These are phyloP conservation scores for Rhodomyrtus tomentosa DNA, from an alignment of 345 rosid species.

Conservation along the genomic window DNA sequence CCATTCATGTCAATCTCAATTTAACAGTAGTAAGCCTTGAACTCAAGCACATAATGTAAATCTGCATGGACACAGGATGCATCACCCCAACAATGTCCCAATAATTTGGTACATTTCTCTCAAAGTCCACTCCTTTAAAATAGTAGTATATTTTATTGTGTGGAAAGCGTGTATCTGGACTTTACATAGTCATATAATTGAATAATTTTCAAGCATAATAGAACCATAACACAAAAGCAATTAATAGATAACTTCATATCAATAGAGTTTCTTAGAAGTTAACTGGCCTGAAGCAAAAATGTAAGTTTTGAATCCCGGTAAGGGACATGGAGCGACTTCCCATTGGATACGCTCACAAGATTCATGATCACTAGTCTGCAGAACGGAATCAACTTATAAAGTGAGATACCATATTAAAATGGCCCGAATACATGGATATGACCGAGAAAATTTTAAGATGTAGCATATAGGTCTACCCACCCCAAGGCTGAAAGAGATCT, in stretches of 20 bases:
- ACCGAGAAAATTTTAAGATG: neutral
- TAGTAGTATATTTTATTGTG: neutral
- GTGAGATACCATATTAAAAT: neutral
- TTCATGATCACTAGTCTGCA: conserved; percentile 97
- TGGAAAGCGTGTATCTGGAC: neutral
- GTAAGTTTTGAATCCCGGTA: conserved; percentile 98
- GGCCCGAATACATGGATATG: neutral
- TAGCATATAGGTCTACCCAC: conserved; percentile 16
- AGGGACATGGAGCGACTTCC: conserved; percentile 94
- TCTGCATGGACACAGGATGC: neutral
- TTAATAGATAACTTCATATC: neutral
- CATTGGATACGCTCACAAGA: conserved; percentile 88
- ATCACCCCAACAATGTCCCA: neutral
- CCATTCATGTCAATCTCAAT: neutral
- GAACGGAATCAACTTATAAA: neutral
- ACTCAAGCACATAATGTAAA: neutral
- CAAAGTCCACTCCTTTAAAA: neutral
- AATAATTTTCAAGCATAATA: neutral
- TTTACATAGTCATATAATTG: neutral
- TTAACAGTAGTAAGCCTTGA: neutral
- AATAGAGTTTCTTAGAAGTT: neutral
- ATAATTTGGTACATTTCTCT: neutral
- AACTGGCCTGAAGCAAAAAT: conserved; percentile 85
- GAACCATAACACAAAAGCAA: neutral
- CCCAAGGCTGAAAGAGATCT: conserved; percentile 98